Conservation (phyloP, 805 yeast species). For the Saturnispora quitensis region DNA sequence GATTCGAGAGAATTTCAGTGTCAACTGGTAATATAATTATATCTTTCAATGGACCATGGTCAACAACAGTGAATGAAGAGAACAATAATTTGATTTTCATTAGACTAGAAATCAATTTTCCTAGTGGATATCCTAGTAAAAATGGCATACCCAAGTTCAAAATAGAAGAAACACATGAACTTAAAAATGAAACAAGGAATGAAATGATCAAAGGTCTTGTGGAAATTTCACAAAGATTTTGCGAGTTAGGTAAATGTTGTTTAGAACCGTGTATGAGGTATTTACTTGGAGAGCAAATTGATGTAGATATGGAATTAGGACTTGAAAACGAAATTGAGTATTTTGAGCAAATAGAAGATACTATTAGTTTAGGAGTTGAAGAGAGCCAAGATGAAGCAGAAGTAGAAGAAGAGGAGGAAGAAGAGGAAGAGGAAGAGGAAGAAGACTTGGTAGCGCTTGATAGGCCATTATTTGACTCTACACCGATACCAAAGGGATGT, state of each 20-base stretch:
- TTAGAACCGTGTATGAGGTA: conserved; percentile 72
- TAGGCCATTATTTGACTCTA: conserved; percentile 50
- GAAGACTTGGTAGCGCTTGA: background rate
- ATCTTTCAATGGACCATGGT: conserved; percentile 77
- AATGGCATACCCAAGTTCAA: conserved; percentile 41
- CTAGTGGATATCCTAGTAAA: conserved; percentile 59
- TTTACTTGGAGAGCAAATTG: conserved; percentile 61
- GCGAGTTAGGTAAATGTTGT: conserved; percentile 45
- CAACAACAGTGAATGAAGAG: conserved; percentile 21
- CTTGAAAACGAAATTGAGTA: background rate
- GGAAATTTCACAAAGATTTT: conserved; percentile 47
- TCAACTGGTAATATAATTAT: conserved; percentile 72
- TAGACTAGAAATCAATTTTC: conserved; percentile 62
- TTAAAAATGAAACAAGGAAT: conserved; percentile 38
- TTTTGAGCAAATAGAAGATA: background rate
- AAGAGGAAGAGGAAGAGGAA: conserved; percentile 5
- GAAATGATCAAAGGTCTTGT: conserved; percentile 44
- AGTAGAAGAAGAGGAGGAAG: conserved; percentile 18
- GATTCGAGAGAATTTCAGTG: conserved; percentile 81
- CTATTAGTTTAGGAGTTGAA: background rate
- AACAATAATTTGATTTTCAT: conserved; percentile 48
- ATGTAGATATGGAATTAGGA: conserved; percentile 28
- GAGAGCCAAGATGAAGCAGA: background rate
- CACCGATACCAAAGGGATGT: conserved; percentile 89
- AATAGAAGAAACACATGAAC: conserved; percentile 74